Evolutionary conservation across 306 rosid genomes (phyloP), one percentile per base, ranked within the genome.

Genomic region (Cicer pinnatifidum): DNA sequence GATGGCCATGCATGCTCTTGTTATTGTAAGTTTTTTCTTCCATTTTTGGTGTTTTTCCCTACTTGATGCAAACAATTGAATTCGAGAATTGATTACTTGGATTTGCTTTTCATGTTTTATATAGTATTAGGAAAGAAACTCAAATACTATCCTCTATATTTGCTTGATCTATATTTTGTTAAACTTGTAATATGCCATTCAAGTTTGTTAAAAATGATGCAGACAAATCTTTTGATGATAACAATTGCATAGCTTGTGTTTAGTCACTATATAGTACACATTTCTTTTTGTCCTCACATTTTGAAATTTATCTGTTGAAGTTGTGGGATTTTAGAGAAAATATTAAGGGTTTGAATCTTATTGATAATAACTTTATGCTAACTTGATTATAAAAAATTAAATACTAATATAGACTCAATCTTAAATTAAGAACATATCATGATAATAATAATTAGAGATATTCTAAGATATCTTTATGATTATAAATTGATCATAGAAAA

Each of bases 91-190:
- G 54, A 39, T 9, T 68, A 8, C 63, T 39, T 28, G 59, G 39
- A 48, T 8, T 8, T 15, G 10, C 10, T 57, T 73, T 79, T 16
- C 44, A 12, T 11, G 43, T 64, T 37, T 62, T 15, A 9, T 43
- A 3, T 33, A 40, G 23, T 11, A 47, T 11, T 40, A 1, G 37
- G 57, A 40, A 28, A 67, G 15, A 54, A 70, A 15, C 69, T 11
- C 8, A 13, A 23, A 17, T 28, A 54, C 67, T 43, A 67, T 45
- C 33, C 35, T 68, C 11, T 2, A 28, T 52, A 50, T 48, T 40
- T 28, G 17, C 47, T 37, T 46, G 59, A 37, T 54, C 44, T 54
- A 7, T 46, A 63, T 45, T 40, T 73, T 61, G 37, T 73, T 61
- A 16, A 73, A 46, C n/a, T 45, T 45, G 39, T 60, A 16, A 45